Evolutionary conservation across 1,284 basidiomycete species (phyloP).

Genomic region (Tausonia pullulans): DNA sequence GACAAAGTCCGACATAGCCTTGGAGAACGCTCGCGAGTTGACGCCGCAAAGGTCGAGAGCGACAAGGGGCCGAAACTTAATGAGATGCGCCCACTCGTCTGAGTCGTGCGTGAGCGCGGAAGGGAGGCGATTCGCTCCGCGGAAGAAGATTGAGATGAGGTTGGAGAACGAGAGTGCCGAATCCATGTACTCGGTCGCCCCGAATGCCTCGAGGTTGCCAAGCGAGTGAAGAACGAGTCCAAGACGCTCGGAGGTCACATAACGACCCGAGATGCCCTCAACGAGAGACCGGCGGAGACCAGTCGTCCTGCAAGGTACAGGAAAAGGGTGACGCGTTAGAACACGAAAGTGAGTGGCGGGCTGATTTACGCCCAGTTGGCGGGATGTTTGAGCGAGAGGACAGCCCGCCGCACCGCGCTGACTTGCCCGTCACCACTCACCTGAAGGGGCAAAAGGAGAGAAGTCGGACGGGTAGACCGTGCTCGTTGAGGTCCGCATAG

Average conservation of each 20-base stretch:
- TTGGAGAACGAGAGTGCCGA: slow-evolving; percentile 15
- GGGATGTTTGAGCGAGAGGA: too few species aligned
- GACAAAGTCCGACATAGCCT: slow-evolving; percentile 73
- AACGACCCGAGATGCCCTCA: slow-evolving; percentile 10
- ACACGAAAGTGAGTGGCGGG: too few species aligned
- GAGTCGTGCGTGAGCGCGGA: slow-evolving; percentile 37
- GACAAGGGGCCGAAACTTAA: slow-evolving; percentile 50
- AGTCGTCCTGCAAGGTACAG: neutral
- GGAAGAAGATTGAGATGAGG: slow-evolving; percentile 17
- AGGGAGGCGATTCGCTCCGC: slow-evolving; percentile 7
- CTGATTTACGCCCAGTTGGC: too few species aligned
- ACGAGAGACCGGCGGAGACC: slow-evolving; percentile 12
- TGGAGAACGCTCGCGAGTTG: slow-evolving; percentile 75
- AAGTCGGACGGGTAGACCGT: slow-evolving; percentile 12
- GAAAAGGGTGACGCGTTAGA: neutral
- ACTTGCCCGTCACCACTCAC: neutral
- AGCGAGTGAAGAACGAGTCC: slow-evolving; percentile 13
- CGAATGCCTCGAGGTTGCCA: slow-evolving; percentile 16
- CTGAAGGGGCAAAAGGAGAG: slow-evolving; percentile 14
- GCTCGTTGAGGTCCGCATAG: slow-evolving; percentile 13
- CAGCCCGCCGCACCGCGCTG: too few species aligned
- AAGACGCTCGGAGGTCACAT: slow-evolving; percentile 13
- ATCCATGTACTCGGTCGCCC: slow-evolving; percentile 17
- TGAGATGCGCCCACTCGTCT: slow-evolving; percentile 49
- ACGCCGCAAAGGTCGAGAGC: slow-evolving; percentile 91